phyloP scores from a whole-genome alignment of 257 asterid genomes.

The Thymus mandschuricus region DNA sequence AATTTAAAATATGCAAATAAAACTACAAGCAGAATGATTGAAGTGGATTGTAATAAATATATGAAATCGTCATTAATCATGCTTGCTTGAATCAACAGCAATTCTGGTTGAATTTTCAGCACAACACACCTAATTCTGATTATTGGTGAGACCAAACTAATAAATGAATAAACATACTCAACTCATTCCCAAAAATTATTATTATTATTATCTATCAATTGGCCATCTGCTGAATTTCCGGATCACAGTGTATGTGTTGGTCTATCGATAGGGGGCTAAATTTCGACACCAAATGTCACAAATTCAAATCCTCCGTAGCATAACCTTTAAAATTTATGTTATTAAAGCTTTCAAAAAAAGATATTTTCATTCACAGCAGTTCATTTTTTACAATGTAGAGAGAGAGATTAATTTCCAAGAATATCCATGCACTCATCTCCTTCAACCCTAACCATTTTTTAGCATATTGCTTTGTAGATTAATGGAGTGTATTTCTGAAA shows the following conservation, averaged over 20 bases:
- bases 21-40: neutral
- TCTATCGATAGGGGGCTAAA: too few species aligned
- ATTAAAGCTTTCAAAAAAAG: neutral
- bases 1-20: neutral
- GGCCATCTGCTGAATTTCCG: too few species aligned
- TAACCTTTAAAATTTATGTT: neutral
- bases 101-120: constrained; percentile 23
- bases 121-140: constrained; percentile 28
- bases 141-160: constrained; percentile 27
- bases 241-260: too few species aligned
- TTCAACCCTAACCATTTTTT: constrained; percentile 1
- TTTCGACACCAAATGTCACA: too few species aligned
- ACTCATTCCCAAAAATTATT: neutral
- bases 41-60: too few species aligned
- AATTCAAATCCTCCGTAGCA: neutral
- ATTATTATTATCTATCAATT: too few species aligned
- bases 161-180: neutral
- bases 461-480: neutral
- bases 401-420: neutral
- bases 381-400: neutral
- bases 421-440: neutral
- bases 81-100: constrained; percentile 27
- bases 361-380: constrained; percentile 18
- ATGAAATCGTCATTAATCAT: neutral
- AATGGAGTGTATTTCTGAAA: neutral